Conservation (phyloP, 768 basidiomycete genomes). For the Psilocybe azurescens region DNA sequence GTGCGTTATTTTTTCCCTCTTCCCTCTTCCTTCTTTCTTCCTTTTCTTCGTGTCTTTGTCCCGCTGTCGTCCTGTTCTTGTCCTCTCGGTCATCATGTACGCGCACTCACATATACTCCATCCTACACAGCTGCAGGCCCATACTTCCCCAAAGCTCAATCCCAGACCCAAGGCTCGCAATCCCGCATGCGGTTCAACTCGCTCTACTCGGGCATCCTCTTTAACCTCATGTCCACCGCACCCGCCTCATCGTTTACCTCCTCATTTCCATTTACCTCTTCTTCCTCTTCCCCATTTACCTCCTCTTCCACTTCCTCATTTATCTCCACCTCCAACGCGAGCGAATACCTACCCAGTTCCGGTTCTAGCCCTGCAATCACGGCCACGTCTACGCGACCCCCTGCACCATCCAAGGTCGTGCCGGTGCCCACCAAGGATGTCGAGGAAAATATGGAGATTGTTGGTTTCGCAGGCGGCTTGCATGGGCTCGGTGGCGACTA, state of each 20-base stretch:
- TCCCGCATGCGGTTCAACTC: constrained; percentile 66
- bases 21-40: too few species aligned
- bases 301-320: too few species aligned
- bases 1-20: too few species aligned
- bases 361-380: neutral
- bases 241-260: too few species aligned
- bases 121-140: constrained; percentile 51
- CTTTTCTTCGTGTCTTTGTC: too few species aligned
- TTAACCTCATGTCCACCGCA: too few species aligned
- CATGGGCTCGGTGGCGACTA: too few species aligned
- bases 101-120: neutral
- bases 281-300: too few species aligned
- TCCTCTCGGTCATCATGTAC: neutral
- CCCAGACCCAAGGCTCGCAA: constrained; percentile 26
- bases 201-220: constrained; percentile 43
- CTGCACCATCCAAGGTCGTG: constrained; percentile 1
- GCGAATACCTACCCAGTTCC: neutral
- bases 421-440: constrained; percentile 17
- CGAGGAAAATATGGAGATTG: neutral
- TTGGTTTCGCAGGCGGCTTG: too few species aligned
- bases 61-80: too few species aligned
- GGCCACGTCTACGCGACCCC: neutral
- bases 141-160: constrained; percentile 21
- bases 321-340: too few species aligned
- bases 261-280: too few species aligned